These are phyloP conservation scores for Aquilaria yunnanensis DNA, from an alignment of 345 rosid species.

Conservation along the genomic window DNA sequence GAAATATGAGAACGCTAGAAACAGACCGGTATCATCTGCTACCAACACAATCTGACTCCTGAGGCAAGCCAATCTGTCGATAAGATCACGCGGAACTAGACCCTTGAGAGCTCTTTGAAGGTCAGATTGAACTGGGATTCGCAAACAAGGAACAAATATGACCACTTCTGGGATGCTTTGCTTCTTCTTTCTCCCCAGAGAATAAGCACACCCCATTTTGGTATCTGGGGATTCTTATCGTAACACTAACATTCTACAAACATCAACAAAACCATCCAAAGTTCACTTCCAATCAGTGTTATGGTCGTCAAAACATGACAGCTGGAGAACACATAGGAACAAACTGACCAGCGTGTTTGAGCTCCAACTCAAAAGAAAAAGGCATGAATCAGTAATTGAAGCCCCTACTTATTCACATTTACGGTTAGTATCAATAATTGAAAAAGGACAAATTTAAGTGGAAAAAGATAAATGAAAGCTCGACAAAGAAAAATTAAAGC, in stretches of 20 bases:
- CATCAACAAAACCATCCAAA: slow-evolving; percentile 12
- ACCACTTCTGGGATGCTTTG: slow-evolving; percentile 46
- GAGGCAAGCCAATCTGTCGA: slow-evolving; percentile 41
- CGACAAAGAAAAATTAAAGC: neutral
- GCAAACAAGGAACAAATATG: slow-evolving; percentile 51
- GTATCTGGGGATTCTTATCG: slow-evolving; percentile 21
- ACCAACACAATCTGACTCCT: slow-evolving; percentile 63
- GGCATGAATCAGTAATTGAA: neutral
- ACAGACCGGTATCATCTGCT: slow-evolving; percentile 69
- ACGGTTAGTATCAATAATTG: neutral
- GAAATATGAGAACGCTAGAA: slow-evolving; percentile 10
- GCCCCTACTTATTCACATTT: neutral
- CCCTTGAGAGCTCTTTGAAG: slow-evolving; percentile 61
- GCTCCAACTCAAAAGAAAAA: slow-evolving; percentile 6
- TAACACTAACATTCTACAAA: slow-evolving; percentile 29
- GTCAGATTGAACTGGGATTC: slow-evolving; percentile 62
- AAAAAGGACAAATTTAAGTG: neutral
- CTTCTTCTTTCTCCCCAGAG: slow-evolving; percentile 53
- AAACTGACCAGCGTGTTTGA: too few relatives aligned
- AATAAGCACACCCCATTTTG: slow-evolving; percentile 76
- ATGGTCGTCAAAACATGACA: neutral
- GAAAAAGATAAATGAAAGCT: slow-evolving; percentile 4
- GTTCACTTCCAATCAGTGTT: slow-evolving; percentile 4
- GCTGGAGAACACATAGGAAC: slow-evolving; percentile 4
- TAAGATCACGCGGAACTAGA: slow-evolving; percentile 36